phyloP scores from a whole-genome alignment of 495 filamentous ascomycete genomes.

The Neurospora sublineolata region DNA sequence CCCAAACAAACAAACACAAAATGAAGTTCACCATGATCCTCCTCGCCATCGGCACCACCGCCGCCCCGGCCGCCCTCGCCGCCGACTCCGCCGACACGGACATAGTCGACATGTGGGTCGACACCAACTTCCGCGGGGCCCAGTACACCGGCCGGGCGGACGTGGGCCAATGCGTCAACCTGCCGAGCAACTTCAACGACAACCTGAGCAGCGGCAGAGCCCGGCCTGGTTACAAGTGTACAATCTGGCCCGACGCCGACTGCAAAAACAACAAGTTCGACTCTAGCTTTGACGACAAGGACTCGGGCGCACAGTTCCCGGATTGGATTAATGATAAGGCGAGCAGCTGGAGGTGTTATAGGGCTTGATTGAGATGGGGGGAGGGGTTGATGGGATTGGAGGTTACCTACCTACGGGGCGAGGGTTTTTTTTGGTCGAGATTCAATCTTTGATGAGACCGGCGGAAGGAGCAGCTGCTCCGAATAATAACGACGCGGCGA shows the following conservation, averaged over 20 bases:
- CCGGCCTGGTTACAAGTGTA: slow-evolving; percentile 6
- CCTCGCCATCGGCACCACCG: background rate
- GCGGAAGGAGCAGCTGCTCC: too few species aligned
- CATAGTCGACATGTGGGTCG: slow-evolving; percentile 10
- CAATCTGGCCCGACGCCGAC: slow-evolving; percentile 9
- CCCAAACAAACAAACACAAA: slow-evolving; percentile 5
- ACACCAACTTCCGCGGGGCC: slow-evolving; percentile 38
- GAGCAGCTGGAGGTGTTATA: slow-evolving; percentile 8
- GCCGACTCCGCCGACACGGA: background rate
- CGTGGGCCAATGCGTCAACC: slow-evolving; percentile 6
- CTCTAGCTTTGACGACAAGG: background rate
- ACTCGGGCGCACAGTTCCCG: background rate
- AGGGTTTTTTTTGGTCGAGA: background rate
- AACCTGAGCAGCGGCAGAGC: slow-evolving; percentile 6
- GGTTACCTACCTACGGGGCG: too few species aligned
- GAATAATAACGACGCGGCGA: background rate
- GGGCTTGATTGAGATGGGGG: background rate
- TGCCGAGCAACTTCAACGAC: slow-evolving; percentile 10
- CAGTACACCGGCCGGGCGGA: slow-evolving; percentile 16
- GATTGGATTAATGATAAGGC: slow-evolving; percentile 8
- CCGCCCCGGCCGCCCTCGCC: background rate
- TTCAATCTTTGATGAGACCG: background rate
- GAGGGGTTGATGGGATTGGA: too few species aligned
- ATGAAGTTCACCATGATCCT: slow-evolving; percentile 11
- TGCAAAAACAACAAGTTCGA: slow-evolving; percentile 5